Base-by-base conservation (phyloP, 225 moss, liverwort and hornwort species). In the Bryoerythrophyllum caledonicum region DNA sequence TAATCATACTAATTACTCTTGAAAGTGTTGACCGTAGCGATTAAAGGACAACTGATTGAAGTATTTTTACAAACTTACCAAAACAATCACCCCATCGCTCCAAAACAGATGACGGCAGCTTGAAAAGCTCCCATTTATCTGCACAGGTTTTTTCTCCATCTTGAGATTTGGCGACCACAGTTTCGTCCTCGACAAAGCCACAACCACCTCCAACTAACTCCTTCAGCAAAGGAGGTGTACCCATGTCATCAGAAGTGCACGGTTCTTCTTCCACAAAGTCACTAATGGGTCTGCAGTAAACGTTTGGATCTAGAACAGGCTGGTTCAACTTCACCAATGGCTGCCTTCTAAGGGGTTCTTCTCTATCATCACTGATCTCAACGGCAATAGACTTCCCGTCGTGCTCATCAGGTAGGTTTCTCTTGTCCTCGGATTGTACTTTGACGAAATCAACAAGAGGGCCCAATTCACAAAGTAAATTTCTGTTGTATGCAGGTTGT, bases 81-180 rank as follows among this genome's bases (percentile, higher is more conserved):
- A 84, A 95, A 54, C 91, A 93, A 83, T 99, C 95, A 78, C 93
- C 91, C 97, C 97, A 99, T 69, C 97, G 85, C 76, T 91, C 76
- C 32, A 92, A 79, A 68, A 95, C 90, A 64, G 79, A 78, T 64
- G 84, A 63, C 19, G 99, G 91, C 73, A 99, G 85, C 76, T 82
- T 88, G 86, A 91, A 99, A 73, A 82, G 79, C 74, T 85, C 83
- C 93, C 93, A 99, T 63, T 70, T 85, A 48, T 88, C 76, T 71
- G 79, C 66, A 61, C 60, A 64, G 43, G 49, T 1, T 23, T 43
- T 30, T 74, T 58, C 78, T 78, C 60, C 72, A 74, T 65, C 80
- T 73, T 71, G 41, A 85, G 66, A 71, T 61, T 76, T 78, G n/a
- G 32, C 25, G 40, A 67, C 63, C 26, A 63, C 77, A 61, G 69